phyloP scores from a whole-genome alignment of 768 basidiomycete genomes.

The Podaxis sp. region DNA sequence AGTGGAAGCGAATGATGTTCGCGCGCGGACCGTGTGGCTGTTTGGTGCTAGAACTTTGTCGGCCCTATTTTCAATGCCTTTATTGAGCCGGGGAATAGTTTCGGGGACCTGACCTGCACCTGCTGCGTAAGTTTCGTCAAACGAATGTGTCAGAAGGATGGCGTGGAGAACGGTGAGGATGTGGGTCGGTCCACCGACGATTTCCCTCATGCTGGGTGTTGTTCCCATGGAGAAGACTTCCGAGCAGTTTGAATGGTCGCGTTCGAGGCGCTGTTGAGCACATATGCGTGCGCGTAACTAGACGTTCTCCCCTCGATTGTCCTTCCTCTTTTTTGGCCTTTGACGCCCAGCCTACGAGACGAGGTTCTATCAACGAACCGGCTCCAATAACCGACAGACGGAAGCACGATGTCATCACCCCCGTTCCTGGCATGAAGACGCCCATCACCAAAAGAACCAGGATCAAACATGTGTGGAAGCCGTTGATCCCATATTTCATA shows the following conservation, averaged over 20 bases:
- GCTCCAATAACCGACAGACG: background rate
- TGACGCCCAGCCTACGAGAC: background rate
- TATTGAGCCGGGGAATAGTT: background rate
- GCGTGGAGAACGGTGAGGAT: background rate
- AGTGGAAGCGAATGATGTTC: slow-evolving; percentile 3
- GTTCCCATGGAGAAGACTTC: background rate
- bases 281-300: too few species aligned
- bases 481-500: background rate
- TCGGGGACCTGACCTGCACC: background rate
- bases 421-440: slow-evolving; percentile 2
- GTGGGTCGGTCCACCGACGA: background rate
- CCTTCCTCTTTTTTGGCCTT: too few species aligned
- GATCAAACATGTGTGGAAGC: slow-evolving; percentile 12
- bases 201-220: background rate
- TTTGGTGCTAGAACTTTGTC: background rate
- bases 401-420: background rate
- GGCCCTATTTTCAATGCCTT: background rate
- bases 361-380: background rate
- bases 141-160: background rate
- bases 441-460: background rate
- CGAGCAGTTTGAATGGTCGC: too few species aligned
- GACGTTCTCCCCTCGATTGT: too few species aligned
- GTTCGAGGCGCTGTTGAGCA: too few species aligned
- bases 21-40: background rate
- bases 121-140: background rate